Evolutionary conservation across 2,329 filamentous ascomycete species (phyloP), one percentile per base, ranked within the genome.

Genomic region (Cordyceps javanica): DNA sequence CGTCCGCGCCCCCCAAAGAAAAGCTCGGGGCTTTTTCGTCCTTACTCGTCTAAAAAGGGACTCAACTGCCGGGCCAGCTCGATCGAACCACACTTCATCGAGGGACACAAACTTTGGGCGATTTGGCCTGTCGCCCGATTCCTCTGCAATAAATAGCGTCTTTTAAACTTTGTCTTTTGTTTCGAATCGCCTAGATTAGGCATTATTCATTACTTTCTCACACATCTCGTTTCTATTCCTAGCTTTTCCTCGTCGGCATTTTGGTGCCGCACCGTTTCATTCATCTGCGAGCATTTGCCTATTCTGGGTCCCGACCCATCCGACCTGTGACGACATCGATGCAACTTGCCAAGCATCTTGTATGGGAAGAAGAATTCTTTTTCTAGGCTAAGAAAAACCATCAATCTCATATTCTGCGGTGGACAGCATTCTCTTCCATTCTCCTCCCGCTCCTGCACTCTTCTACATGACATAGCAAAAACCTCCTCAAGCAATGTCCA

Each of bases 311-410:
- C n/a, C 50, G 50, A 42, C 38, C 38, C n/a, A 53, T 53, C 50
- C 50, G 50, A 51, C 26, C 42, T 53, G 50, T 53, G 50, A 53
- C 50, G 50, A 53, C 50, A 53, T 53, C 26, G 36, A 53, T 23
- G 16, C 34, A 42, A 53, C n/a, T 19, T 26, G 50, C 50, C 36
- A 42, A 42, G 26, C 50, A 21, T 32, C 49, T 21, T 53, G 50
- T 19, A 32, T 41, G 32, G 21, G 11, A 42, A 28, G n/a, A 53
- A 53, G 10, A 32, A 42, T 32, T 42, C 26, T 13, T 41, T 14
- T 5, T 41, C 11, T 0, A 10, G 13, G n/a, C 26, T 11, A 16
- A 30, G 45, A 52, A 25, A 39, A 42, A 6, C 11, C n/a, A 28
- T 28, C 11, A 41, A 4, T 34, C 42, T 13, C 10, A 13, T 23